Conservation (phyloP, 2,329 filamentous ascomycete genomes). For the Sclerotinia glacialis region DNA sequence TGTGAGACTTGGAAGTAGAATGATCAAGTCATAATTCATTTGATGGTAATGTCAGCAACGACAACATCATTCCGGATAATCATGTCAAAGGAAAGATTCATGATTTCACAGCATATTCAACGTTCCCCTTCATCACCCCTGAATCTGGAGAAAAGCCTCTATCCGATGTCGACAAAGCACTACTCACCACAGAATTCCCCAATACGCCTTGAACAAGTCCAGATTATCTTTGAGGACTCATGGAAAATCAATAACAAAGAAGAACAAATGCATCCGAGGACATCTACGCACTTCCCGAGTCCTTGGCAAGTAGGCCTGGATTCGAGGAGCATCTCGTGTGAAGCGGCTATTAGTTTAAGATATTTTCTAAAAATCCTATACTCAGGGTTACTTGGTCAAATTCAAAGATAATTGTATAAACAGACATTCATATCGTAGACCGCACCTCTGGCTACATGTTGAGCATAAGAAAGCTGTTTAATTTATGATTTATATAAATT, state of each 20-base stretch:
- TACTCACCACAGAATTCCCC: background rate
- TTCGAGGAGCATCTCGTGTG: constrained; percentile 20
- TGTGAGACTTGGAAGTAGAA: constrained; percentile 2
- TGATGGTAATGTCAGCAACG: background rate
- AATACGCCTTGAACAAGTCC: background rate
- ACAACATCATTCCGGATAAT: background rate
- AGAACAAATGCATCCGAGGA: constrained; percentile 10
- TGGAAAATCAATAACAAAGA: constrained; percentile 9
- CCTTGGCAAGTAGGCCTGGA: constrained; percentile 6
- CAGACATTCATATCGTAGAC: constrained; percentile 44
- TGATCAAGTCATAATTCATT: background rate
- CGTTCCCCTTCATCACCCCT: constrained; percentile 13
- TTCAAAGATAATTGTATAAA: constrained; percentile 32
- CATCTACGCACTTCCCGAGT: constrained; percentile 1
- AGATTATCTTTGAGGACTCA: too few species aligned
- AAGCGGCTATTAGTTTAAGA: constrained; percentile 11
- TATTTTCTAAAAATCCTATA: constrained; percentile 15
- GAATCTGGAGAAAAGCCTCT: constrained; percentile 10
- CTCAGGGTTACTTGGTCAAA: constrained; percentile 28
- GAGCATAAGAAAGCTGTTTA: constrained; percentile 59
- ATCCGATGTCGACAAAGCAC: constrained; percentile 5
- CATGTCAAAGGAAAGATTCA: too few species aligned
- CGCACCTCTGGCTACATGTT: constrained; percentile 51
- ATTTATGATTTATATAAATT: background rate
- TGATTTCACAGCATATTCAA: background rate